phyloP scores from a whole-genome alignment of 352 stramenopile genomes.

The Globisporangium camurandrum region DNA sequence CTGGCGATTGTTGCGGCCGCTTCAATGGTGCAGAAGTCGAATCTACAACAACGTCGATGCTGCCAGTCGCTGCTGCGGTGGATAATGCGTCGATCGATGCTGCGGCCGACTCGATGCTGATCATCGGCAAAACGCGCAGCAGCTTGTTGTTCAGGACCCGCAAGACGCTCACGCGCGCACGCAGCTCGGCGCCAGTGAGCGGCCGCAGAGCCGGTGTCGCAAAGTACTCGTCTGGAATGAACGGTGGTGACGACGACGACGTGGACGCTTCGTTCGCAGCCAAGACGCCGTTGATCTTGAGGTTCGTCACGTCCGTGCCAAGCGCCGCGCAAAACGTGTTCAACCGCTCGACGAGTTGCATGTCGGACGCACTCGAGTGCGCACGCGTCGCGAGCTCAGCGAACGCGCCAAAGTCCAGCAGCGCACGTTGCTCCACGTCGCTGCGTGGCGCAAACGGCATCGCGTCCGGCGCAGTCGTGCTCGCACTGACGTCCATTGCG shows the following conservation, averaged over 20 bases:
- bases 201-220: conserved; percentile 54
- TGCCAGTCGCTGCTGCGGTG: conserved; percentile 10
- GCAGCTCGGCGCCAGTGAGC: conserved; percentile 62
- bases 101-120: conserved; percentile 67
- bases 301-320: conserved; percentile 77
- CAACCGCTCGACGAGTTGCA: conserved; percentile 79
- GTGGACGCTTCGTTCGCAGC: conserved; percentile 21
- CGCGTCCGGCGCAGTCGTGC: conserved; percentile 22
- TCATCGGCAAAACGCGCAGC: conserved; percentile 68
- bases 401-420: conserved; percentile 46
- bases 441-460: conserved; percentile 38
- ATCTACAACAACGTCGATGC: conserved; percentile 41
- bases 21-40: conserved; percentile 2
- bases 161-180: conserved; percentile 89
- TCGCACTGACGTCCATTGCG: conserved; percentile 53
- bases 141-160: conserved; percentile 91
- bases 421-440: conserved; percentile 36
- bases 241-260: conserved; percentile 10
- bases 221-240: conserved; percentile 69
- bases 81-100: too few relatives aligned
- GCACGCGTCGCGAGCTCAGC: conserved; percentile 48
- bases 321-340: conserved; percentile 77
- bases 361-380: conserved; percentile 63
- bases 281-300: conserved; percentile 58
- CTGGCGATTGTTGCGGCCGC: background rate